A percentile compares a stretch with the other conserved stretches of the same genome.
Evolutionary conservation across 2,329 filamentous ascomycete species (phyloP).

Genomic region (Talaromyces amestolkiae): DNA sequence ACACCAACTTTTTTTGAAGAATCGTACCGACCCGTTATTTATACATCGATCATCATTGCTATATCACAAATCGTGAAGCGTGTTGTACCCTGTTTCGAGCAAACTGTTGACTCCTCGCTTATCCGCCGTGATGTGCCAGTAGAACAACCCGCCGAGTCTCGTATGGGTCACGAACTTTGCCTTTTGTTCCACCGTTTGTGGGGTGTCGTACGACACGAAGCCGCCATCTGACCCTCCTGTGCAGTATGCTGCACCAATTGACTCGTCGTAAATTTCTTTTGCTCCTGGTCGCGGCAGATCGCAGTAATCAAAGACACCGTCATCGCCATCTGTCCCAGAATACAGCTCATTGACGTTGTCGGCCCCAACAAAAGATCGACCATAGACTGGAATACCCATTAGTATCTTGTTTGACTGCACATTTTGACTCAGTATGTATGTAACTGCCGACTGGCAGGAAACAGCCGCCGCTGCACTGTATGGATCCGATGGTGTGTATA

Average conservation of each 20-base stretch:
- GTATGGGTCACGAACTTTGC: slow-evolving; percentile 70
- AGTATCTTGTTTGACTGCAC: slow-evolving; percentile 71
- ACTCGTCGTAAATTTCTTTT: slow-evolving; percentile 66
- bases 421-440: slow-evolving; percentile 63
- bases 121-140: slow-evolving; percentile 77
- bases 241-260: slow-evolving; percentile 68
- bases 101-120: slow-evolving; percentile 57
- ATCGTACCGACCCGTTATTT: not conserved
- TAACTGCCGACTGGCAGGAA: slow-evolving; percentile 65
- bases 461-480: slow-evolving; percentile 56
- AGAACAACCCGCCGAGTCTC: slow-evolving; percentile 72
- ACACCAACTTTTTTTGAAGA: not conserved
- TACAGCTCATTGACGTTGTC: slow-evolving; percentile 63
- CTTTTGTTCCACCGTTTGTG: slow-evolving; percentile 72
- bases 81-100: slow-evolving; percentile 59
- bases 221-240: slow-evolving; percentile 65
- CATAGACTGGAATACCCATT: slow-evolving; percentile 72
- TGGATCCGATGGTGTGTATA: slow-evolving; percentile 57
- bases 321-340: slow-evolving; percentile 54
- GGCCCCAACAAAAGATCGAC: slow-evolving; percentile 69
- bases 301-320: slow-evolving; percentile 72
- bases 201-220: slow-evolving; percentile 77
- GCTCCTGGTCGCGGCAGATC: slow-evolving; percentile 62
- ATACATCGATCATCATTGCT: not conserved
- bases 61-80: slow-evolving; percentile 45